Evolutionary conservation across 1,284 basidiomycete genomes (phyloP).

Genomic region (Cryptococcus jaspeensis): DNA sequence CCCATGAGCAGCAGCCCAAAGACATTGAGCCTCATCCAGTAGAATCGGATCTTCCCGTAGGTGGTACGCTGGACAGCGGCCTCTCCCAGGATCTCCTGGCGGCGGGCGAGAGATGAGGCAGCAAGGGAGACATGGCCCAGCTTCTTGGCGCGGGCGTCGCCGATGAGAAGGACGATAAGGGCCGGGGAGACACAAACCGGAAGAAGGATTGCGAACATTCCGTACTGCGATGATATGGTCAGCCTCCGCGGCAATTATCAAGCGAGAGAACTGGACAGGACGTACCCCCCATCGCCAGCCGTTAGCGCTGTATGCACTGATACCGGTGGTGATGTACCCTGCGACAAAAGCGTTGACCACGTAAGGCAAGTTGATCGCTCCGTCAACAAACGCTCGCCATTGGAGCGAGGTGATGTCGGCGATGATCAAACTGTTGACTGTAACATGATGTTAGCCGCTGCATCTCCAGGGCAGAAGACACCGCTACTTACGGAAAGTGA

Average conservation of each 20-base stretch:
- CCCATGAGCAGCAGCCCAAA: constrained; percentile 48
- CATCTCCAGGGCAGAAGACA: no score
- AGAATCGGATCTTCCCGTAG: constrained; percentile 19
- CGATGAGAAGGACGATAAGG: constrained; percentile 44
- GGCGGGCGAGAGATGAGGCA: constrained; percentile 20
- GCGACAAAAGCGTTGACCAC: constrained; percentile 51
- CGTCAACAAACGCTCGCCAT: constrained; percentile 70
- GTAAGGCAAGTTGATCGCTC: constrained; percentile 64
- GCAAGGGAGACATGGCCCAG: no score
- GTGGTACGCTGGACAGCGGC: constrained; percentile 6
- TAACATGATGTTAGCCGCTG: no score
- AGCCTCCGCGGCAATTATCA: no score
- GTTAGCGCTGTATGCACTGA: constrained; percentile 52
- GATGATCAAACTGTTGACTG: no score
- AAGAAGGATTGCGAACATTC: constrained; percentile 49
- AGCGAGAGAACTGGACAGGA: no score
- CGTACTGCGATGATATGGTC: constrained; percentile 11
- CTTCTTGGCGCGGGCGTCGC: constrained; percentile 42
- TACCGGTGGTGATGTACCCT: constrained; percentile 59
- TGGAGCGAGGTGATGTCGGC: constrained; percentile 75
- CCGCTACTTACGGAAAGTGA: no score
- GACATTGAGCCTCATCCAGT: constrained; percentile 40
- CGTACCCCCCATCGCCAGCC: constrained; percentile 76
- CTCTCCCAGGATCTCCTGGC: constrained; percentile 13
- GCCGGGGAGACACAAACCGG: constrained; percentile 34